Base-by-base conservation (phyloP, 306 rosid species). In the Rubus parviflorus region DNA sequence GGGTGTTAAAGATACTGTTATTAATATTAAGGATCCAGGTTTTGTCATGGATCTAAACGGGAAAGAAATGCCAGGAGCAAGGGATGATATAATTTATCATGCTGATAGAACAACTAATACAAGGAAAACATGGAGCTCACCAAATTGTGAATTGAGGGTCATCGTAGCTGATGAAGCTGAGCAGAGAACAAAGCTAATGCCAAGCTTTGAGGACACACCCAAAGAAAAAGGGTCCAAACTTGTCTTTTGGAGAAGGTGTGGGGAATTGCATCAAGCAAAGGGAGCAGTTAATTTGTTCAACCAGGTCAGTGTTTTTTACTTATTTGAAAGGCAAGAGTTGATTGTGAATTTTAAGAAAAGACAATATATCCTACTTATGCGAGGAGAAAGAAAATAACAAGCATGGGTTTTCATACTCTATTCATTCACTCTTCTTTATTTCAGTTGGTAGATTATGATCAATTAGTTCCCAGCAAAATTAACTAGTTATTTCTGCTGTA, bases 221-320 rank as follows among this genome's bases (percentile, higher is more conserved):
- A 95, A 95, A 89, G 98, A 84, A 70, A 90, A 85, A 80, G 96
- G 96, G 19, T 86, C 82, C 77, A 92, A 81, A 86, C 80, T 86
- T 60, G 70, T 81, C 79, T 86, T 88, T 63, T 87, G 97, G 97
- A 92, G 83, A 86, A 86, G 76, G 63, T 83, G 62, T 35, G 87
- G 85, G 73, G 95, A 87, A 75, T 81, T 89, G 88, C 87, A 86
- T 77, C 90, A 74, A 66, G 88, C 79, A 68, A 85, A 82, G 81
- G 83, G 83, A 56, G 78, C 89, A 9, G 88, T 85, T 81, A 86
- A 74, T 74, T 58, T 80, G 80, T 84, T 82, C 83, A 92, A 83
- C 85, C 93, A 88, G 97, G 98, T 94, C 66, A 80, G 89, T 62
- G 45, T 66, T 77, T 76, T 38, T 17, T 65, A 40, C 16, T 9